Percentiles rank a stretch among this genome's conserved stretches.
Evolutionary conservation across 2,329 filamentous ascomycete species (phyloP).

Genomic region (Elsinoe australis): DNA sequence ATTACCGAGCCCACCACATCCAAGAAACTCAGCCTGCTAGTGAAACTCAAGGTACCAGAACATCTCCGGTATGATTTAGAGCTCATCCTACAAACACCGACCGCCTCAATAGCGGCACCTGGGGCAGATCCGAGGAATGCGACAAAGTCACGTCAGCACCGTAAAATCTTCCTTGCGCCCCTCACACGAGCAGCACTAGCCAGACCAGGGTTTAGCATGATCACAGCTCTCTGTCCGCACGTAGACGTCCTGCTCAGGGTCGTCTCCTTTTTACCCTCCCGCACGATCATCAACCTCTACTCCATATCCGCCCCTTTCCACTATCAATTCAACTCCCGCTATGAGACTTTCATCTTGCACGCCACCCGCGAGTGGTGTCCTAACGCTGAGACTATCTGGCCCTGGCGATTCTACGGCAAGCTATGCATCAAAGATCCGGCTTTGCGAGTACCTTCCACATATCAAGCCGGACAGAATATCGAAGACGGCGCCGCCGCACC

Average conservation of each 20-base stretch:
- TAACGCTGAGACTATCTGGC: conserved; percentile 51
- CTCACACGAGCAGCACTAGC: background rate
- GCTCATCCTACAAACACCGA: background rate
- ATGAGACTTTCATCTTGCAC: conserved; percentile 51
- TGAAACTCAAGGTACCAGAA: background rate
- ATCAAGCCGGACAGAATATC: background rate
- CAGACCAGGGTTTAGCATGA: conserved; percentile 27
- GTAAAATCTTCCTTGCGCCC: background rate
- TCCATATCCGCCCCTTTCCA: conserved; percentile 57
- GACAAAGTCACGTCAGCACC: too few relatives aligned
- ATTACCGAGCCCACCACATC: too few relatives aligned
- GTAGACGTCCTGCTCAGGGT: conserved; percentile 50
- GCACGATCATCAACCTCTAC: conserved; percentile 58
- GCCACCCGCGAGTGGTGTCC: conserved; percentile 50
- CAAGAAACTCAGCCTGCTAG: too few relatives aligned
- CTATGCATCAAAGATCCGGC: conserved; percentile 55
- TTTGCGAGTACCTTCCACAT: background rate
- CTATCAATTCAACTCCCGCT: conserved; percentile 50
- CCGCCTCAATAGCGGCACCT: background rate
- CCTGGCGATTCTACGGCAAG: conserved; percentile 51
- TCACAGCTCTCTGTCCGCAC: conserved; percentile 29
- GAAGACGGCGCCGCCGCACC: background rate
- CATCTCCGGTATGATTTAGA: background rate
- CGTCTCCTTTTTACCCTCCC: conserved; percentile 46
- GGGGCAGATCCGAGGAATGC: too few relatives aligned